Base-by-base conservation (phyloP, 108 stramenopile genomes). In the Chaetoceros muelleri region DNA sequence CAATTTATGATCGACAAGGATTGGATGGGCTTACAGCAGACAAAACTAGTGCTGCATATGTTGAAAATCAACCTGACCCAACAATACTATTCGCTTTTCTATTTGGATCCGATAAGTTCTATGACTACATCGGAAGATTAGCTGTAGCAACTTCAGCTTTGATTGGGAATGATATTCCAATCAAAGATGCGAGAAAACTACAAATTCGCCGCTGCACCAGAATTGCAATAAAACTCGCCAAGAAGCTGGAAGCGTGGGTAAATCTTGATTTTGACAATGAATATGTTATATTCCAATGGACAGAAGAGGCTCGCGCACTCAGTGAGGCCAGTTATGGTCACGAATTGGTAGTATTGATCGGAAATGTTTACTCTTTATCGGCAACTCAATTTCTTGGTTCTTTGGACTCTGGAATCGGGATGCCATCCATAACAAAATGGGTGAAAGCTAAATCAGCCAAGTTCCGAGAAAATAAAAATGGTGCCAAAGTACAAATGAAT, bases 101-200 rank as follows among this genome's bases (percentile, higher is more conserved):
- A 54, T 85, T 85, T 64, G 84, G 87, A 23, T 73, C 73, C 25
- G 84, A 84, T 53, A 73, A 82, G 55, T 88, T 88, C 55, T 61
- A 74, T 20, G 61, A 79, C 55, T 85, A 78, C 34, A 22, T 85
- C 44, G 84, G 82, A 54, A 59, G 76, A 24, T 56, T 85, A 47
- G 76, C 80, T 0, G 77, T 75, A 27, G 81, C 87, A 19, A 81
- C 83, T 2, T 64, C 66, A 63, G 82, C 84, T 20, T 78, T 78
- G 63, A 64, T 82, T 13, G 85, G 69, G 23, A 62, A 59, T 28
- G 85, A 76, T 51, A 40, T 86, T 52, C 66, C 62, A 40, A 52
- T 34, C 0, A 53, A 40, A 46, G 77, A 82, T 52, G 75, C 79
- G 13, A 72, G 70, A 31, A 64, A 28, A 19, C 44, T 84, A 30